A percentile compares a stretch with the other conserved stretches of the same genome.
Conservation (phyloP, 1,284 basidiomycete genomes). For the Cutaneotrichosporon sp. region DNA sequence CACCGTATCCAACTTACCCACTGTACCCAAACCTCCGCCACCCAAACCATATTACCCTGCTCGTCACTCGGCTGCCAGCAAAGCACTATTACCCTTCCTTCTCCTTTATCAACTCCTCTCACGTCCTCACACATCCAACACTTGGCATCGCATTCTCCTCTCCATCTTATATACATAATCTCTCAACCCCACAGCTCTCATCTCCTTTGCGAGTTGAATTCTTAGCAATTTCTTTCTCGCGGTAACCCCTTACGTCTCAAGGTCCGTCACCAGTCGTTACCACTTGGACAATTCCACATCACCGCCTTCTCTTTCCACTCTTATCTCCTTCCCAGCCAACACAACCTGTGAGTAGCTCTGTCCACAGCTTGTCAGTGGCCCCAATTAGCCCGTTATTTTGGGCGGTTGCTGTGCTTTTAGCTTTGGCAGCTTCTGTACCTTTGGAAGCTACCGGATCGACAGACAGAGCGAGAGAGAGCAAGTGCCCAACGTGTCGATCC, state of each 20-base stretch:
- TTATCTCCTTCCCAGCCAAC: not conserved
- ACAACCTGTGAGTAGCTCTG: not conserved
- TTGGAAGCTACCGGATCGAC: not conserved
- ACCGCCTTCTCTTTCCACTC: not conserved
- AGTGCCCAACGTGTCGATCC: not conserved
- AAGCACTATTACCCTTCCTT: not conserved
- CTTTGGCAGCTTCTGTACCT: not conserved
- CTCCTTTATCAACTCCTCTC: not conserved
- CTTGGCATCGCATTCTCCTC: not conserved
- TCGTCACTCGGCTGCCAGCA: not conserved
- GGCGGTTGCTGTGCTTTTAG: not conserved
- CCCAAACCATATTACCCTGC: constrained; percentile 1
- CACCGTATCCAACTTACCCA: not conserved
- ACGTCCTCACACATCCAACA: not conserved
- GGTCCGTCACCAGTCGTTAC: constrained; percentile 1
- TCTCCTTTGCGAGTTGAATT: constrained; percentile 1
- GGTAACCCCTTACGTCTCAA: constrained; percentile 4
- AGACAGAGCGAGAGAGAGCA: no score
- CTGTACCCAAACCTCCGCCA: constrained; percentile 1
- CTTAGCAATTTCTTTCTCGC: not conserved
- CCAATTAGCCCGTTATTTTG: not conserved
- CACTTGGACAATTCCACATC: not conserved
- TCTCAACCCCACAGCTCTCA: not conserved
- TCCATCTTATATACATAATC: not conserved
- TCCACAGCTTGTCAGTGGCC: not conserved